Evolutionary conservation across 2,329 filamentous ascomycete genomes (phyloP).

Genomic region (Clonostachys rhizophaga): DNA sequence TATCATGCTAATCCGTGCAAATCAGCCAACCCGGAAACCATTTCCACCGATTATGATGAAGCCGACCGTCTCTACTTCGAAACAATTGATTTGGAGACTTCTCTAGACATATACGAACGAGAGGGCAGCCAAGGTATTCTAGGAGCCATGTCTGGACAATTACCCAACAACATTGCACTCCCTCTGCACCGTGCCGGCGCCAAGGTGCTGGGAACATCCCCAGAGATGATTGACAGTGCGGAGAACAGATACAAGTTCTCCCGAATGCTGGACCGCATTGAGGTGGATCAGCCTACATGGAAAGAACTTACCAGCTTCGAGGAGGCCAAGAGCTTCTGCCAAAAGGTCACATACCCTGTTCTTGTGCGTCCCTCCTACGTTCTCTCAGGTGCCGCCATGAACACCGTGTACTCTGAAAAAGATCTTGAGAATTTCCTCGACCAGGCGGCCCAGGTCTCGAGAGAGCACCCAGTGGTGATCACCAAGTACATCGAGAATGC

Average conservation of each 20-base stretch:
- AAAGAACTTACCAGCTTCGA: conserved; percentile 95
- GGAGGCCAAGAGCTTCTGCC: conserved; percentile 83
- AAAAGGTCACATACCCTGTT: conserved; percentile 86
- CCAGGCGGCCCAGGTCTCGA: conserved; percentile 89
- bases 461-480: conserved; percentile 95
- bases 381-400: conserved; percentile 96
- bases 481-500: conserved; percentile 99
- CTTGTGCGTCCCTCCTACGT: conserved; percentile 96
- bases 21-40: conserved; percentile 67
- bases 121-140: conserved; percentile 82
- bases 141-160: conserved; percentile 95
- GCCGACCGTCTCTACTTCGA: conserved; percentile 95
- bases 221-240: conserved; percentile 97
- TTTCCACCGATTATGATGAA: conserved; percentile 89
- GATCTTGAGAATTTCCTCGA: conserved; percentile 85
- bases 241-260: conserved; percentile 99
- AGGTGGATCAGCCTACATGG: conserved; percentile 95
- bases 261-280: conserved; percentile 92
- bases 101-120: conserved; percentile 89
- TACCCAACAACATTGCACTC: conserved; percentile 94
- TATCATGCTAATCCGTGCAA: too few relatives aligned
- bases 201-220: conserved; percentile 90
- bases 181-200: conserved; percentile 84
- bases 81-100: conserved; percentile 84
- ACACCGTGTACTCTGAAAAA: conserved; percentile 95